Evolutionary conservation across 139 green algal genomes (phyloP), one percentile per base, ranked within the genome.

Genomic region (Klebsormidium nitens): DNA sequence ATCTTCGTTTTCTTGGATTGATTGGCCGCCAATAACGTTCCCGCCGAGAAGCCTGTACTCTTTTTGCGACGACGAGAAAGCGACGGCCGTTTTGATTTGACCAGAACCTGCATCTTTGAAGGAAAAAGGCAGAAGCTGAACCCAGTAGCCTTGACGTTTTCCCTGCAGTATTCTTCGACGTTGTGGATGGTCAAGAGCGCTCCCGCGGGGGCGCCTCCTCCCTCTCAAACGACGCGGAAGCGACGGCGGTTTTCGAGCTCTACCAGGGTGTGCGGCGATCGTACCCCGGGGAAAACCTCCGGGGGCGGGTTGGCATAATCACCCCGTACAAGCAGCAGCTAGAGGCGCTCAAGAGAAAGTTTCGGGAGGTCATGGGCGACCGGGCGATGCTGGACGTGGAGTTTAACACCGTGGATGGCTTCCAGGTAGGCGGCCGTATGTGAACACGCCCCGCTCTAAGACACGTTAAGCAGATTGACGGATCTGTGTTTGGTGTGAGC

Each of bases 331-430:
- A 81, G 23, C 70, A 84, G 19, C 91, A 97, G 81, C 71, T 81
- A 8, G 66, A 76, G 14, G 74, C 87, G 14, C 56, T 97, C 17
- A 70, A 75, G 1, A 47, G 85, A 23, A 72, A 72, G 3, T 93
- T 96, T 39, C 38, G 4, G 8, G 48, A 50, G 38, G 47, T 64
- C 0, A 17, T 69, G 26, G 72, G 64, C 8, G 23, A 23, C 0
- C 31, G 5, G 5, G 37, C 0, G 6, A 49, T 37, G 8, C 31
- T 37, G 8, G 64, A 69, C 19, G 83, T 96, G 35, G 75, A 80
- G 5, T 91, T 96, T 5, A 85, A 93, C 66, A 96, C 91, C 17
- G 88, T 97, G 59, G 92, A 97, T 75, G 81, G 66, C 5, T 97
- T 96, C 74, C 91, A 96, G 82, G 90, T 90, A 57, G 87, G 89